These are phyloP conservation scores for Boletus pseudopeckii DNA, from an alignment of 768 basidiomycete genomes.

Conservation along the genomic window DNA sequence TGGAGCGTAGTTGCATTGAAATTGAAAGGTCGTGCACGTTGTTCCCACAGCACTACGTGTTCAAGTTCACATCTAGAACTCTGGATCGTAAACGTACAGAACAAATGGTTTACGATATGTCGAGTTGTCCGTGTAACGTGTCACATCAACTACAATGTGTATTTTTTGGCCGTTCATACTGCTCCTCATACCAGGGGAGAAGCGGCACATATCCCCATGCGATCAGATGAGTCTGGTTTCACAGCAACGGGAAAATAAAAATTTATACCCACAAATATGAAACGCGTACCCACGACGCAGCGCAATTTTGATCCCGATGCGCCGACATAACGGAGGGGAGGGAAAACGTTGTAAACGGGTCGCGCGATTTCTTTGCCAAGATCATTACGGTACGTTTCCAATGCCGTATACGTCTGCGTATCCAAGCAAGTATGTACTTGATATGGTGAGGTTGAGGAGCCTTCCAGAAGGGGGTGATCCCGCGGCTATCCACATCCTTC, in stretches of 20 bases:
- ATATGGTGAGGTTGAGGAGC: background rate
- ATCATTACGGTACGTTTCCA: slow-evolving; percentile 2
- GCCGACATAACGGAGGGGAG: background rate
- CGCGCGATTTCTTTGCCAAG: slow-evolving; percentile 3
- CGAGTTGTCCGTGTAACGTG: background rate
- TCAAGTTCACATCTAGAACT: background rate
- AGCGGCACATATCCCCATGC: background rate
- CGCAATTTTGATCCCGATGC: background rate
- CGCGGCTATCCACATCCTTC: slow-evolving; percentile 23
- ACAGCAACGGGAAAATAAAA: background rate
- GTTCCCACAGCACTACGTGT: background rate
- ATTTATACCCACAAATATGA: background rate
- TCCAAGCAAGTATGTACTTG: background rate
- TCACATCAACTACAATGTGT: background rate
- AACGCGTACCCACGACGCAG: background rate
- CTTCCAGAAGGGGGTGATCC: slow-evolving; percentile 14
- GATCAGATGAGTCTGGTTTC: background rate
- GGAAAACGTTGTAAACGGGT: background rate
- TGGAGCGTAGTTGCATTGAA: no score
- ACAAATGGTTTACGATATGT: background rate
- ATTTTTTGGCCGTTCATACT: background rate
- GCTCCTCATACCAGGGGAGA: background rate
- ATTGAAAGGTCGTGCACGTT: background rate
- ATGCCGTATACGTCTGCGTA: slow-evolving; percentile 11
- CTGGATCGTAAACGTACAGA: background rate